Evolutionary conservation across 495 filamentous ascomycete species (phyloP).

Genomic region (Lindgomyces ingoldianus): DNA sequence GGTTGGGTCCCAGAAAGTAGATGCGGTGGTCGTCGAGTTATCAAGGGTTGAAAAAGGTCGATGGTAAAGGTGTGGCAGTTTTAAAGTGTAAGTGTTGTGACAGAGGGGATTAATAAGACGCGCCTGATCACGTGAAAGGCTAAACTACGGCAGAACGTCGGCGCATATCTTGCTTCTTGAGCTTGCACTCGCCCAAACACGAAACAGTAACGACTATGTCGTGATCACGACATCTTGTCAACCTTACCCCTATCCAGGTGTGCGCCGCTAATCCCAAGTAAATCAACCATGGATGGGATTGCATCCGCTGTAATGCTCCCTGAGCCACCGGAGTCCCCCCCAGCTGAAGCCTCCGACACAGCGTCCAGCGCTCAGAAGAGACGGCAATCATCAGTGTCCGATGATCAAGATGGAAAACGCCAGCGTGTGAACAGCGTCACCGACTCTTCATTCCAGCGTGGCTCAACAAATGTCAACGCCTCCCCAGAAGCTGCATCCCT

Average conservation of each 20-base stretch:
- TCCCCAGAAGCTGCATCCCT: slow-evolving; percentile 28
- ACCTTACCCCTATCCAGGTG: background rate
- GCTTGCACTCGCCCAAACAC: slow-evolving; percentile 1
- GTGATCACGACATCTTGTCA: background rate
- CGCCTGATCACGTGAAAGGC: background rate
- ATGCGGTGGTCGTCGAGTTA: background rate
- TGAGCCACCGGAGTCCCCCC: slow-evolving; percentile 46
- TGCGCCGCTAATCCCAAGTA: background rate
- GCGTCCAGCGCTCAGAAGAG: slow-evolving; percentile 51
- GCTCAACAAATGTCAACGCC: slow-evolving; percentile 12
- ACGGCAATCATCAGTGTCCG: slow-evolving; percentile 57
- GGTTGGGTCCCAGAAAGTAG: background rate
- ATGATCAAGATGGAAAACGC: slow-evolving; percentile 60
- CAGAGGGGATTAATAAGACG: background rate
- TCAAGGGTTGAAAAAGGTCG: background rate
- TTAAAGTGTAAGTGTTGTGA: background rate
- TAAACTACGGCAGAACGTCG: background rate
- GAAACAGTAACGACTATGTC: background rate
- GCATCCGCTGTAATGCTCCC: slow-evolving; percentile 69
- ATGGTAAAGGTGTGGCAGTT: background rate
- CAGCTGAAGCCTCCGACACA: slow-evolving; percentile 33
- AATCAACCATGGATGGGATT: slow-evolving; percentile 46
- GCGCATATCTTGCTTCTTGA: background rate
- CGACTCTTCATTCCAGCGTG: slow-evolving; percentile 4
- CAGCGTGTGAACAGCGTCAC: slow-evolving; percentile 32